phyloP scores from a whole-genome alignment of 106 monocot species.

The Phalaenopsis aphrodite region DNA sequence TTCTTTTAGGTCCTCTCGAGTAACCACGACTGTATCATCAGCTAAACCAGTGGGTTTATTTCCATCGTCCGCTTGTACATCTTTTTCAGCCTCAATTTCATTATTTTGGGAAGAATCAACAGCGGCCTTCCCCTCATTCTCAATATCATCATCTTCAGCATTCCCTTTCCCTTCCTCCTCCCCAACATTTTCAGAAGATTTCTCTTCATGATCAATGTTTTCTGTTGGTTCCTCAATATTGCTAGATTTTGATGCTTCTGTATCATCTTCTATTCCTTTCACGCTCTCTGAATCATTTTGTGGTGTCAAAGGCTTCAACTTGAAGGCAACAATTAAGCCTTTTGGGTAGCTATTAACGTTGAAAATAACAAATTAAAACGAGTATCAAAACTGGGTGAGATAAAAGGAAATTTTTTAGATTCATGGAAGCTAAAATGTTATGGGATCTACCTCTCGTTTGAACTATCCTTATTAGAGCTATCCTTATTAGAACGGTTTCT shows the following conservation, averaged over 20 bases:
- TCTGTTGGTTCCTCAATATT: slow-evolving; percentile 12
- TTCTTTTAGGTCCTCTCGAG: slow-evolving; percentile 66
- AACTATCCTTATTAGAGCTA: slow-evolving; percentile 19
- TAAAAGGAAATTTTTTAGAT: neutral
- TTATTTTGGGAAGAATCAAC: neutral
- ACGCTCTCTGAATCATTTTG: slow-evolving; percentile 10
- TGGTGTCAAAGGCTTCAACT: slow-evolving; percentile 38
- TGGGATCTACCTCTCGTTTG: slow-evolving; percentile 12
- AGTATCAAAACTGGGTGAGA: neutral
- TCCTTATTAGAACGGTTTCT: slow-evolving; percentile 20
- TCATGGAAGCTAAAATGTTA: neutral
- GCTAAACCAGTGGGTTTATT: slow-evolving; percentile 11
- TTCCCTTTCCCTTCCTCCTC: slow-evolving; percentile 4
- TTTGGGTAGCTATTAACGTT: slow-evolving; percentile 54
- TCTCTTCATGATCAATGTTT: slow-evolving; percentile 8
- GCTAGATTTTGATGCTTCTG: slow-evolving; percentile 14
- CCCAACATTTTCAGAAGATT: slow-evolving; percentile 20
- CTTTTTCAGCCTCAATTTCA: slow-evolving; percentile 2
- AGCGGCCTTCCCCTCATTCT: slow-evolving; percentile 8
- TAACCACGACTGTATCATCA: slow-evolving; percentile 21
- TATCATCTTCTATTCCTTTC: slow-evolving; percentile 7
- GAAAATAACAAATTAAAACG: neutral
- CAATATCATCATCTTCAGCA: neutral
- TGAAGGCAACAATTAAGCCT: slow-evolving; percentile 71
- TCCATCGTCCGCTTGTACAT: slow-evolving; percentile 10